These are phyloP conservation scores for Alternaria solani DNA, from an alignment of 2,329 filamentous ascomycete species.

Conservation along the genomic window DNA sequence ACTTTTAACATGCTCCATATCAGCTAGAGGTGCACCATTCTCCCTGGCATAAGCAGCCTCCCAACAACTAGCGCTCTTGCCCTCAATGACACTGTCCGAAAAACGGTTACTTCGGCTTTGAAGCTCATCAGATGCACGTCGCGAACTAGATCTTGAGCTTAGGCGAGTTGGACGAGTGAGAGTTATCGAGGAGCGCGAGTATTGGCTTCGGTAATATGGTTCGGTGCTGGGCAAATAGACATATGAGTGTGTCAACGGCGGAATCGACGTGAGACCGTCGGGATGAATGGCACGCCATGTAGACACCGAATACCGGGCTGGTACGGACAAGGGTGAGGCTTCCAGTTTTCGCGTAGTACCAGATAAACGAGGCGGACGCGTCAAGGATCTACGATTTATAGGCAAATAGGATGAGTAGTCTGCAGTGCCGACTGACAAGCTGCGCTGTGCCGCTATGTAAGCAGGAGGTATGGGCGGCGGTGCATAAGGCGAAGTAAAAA, in stretches of 20 bases:
- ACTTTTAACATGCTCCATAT: constrained; percentile 8
- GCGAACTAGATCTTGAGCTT: constrained; percentile 35
- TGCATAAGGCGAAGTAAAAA: constrained; percentile 40
- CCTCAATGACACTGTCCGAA: constrained; percentile 7
- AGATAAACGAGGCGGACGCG: constrained; percentile 31
- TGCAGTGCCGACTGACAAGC: constrained; percentile 23
- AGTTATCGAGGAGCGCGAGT: constrained; percentile 40
- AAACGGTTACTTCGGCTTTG: constrained; percentile 20
- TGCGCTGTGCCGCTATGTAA: constrained; percentile 24
- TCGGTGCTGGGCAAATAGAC: constrained; percentile 26
- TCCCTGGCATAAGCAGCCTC: constrained; percentile 38
- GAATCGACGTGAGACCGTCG: constrained; percentile 23
- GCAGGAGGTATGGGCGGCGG: constrained; percentile 40
- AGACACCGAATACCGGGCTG: constrained; percentile 42
- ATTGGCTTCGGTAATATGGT: constrained; percentile 30
- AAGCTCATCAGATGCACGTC: constrained; percentile 30
- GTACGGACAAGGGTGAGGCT: constrained; percentile 35
- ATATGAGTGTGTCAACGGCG: constrained; percentile 30
- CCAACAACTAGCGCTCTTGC: constrained; percentile 17
- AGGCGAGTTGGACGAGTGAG: constrained; percentile 44
- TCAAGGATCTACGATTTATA: constrained; percentile 18
- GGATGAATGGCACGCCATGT: constrained; percentile 46
- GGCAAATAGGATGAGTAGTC: constrained; percentile 27
- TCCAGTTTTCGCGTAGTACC: constrained; percentile 24
- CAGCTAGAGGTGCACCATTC: constrained; percentile 30